Base-by-base conservation (phyloP, 2,329 filamentous ascomycete genomes). In the Neopestalotiopsis clavispora region DNA sequence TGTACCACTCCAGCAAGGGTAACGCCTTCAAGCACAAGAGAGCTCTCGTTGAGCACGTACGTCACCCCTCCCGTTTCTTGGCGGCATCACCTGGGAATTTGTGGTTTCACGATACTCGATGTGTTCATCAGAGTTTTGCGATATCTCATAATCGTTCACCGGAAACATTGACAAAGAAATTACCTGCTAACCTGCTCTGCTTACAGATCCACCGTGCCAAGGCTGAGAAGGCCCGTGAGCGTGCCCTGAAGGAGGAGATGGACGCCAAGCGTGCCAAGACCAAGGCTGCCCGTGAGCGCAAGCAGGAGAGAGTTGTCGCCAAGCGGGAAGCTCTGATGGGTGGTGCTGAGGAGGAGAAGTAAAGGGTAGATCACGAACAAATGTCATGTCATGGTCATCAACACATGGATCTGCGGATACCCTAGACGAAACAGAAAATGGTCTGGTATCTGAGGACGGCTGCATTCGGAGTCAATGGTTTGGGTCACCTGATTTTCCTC, bases 11-110 rank as follows among this genome's bases (percentile, higher is more conserved):
- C 84, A 96, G 93, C 92, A 99, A 99, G 95, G 97, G 96, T 97
- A 99, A 99, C 92, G 95, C 96, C 85, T 99, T 99, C 93, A 99
- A 99, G 95, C 96, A 99, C 94, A 99, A 98, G 95, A 93, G 96
- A 87, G 96, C 95, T 82, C 92, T 99, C 80, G 94, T 99, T 84
- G 96, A 99, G 91, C 96, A 99, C 90, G 96, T 99, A 97, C 83
- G 96, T 94, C 68, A 69, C 68, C 74, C 71, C 38, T 30, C 20
- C 10, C 20, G 4, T 23, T 28, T 49, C 2, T 67, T 65, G 2
- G n/a, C 42, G 34, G 32, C 30, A 34, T 30, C 32, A 9, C 30
- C 57, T 28, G 30, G 10, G 28, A 28, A 14, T 1, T n/a, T 52
- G 4, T 7, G 45, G 14, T 23, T 52, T 17, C 45, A 52, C 45